Base-by-base conservation (phyloP, 768 basidiomycete species). In the Fomitopsis pulvina region DNA sequence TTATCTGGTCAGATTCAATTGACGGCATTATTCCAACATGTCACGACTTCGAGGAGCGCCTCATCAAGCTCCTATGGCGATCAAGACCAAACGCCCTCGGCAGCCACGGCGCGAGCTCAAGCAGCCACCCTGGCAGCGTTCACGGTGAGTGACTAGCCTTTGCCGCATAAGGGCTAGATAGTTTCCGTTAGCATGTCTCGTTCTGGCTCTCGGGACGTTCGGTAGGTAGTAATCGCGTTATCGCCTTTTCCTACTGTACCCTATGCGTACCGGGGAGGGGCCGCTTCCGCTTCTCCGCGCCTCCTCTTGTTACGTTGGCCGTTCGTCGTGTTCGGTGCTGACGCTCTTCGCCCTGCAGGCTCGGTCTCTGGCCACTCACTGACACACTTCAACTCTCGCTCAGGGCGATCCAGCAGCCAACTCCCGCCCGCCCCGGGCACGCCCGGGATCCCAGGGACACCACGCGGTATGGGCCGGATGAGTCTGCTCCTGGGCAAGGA, bases 1-100 rank as follows among this genome's bases (percentile, higher is more conserved):
- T 92, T 53, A 81, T 92, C 54, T 93, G 90, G 90, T 81, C 85
- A 18, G 86, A 91, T 61, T 76, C 79, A 0, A 73, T 92, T 40
- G 87, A 91, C 60, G 75, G 74, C 56, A 86, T 93, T 63, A 80
- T 93, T 50, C 66, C 73, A 42, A 72, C 66, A 27, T 70, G 66
- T 44, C 69, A 68, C 52, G 77, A 79, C 54, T 75, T 81, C 47
- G 80, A 81, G 55, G 74, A 78, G 52, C 69, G 76, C 45, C 75
- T 81, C 63, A 78, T 81, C 56, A 71, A 71, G 46, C 76, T 75
- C 45, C 65, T 81, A 8, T 81, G 80, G 80, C 66, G 72, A 39
- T 71, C 68, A 47, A 53, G 70, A 53, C 52, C 67, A 54, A 37
- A 63, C 56, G 21, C 55, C 47, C 52, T 38, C 54, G 20, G 63